Base-by-base conservation (phyloP, 2,329 filamentous ascomycete genomes). In the Whalleya microplaca region DNA sequence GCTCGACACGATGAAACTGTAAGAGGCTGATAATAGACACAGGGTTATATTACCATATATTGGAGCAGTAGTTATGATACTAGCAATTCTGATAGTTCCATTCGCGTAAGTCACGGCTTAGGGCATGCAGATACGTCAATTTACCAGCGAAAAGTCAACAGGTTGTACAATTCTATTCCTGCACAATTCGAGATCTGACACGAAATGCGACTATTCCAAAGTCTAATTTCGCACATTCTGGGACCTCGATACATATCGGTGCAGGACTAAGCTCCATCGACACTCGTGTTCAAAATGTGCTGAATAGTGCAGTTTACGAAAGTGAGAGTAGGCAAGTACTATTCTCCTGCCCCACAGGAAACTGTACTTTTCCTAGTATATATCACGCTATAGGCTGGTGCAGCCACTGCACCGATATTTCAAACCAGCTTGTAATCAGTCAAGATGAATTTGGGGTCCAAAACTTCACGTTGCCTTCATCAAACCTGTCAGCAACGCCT, bases 261-360 rank as follows among this genome's bases (percentile, higher is more conserved):
- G 41, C 52, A 20, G 46, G 21, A 2, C 5, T 51, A 18, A 51
- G 23, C 19, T 47, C 21, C 21, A 44, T 57, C n/a, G 9, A 32
- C 1, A 41, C 55, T 2, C 19, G 23, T 8, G 50, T 45, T 18
- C 55, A 57, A 19, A 42, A 32, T 29, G 12, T 46, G 16, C 46
- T 57, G 32, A 57, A 53, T 18, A 45, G 51, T 8, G 55, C 45
- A 16, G 45, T 57, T 50, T 57, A 57, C 37, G 46, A 53, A n/a
- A 47, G 21, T 19, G 37, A 47, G 10, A 32, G 23, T 4, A 50
- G 50, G 19, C 46, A 44, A 19, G 21, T 49, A 27, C 19, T 45
- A 18, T 53, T 50, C 27, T 41, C 3, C 2, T 57, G 55, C 12
- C 45, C 37, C 14, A 50, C 55, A 2, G 55, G 55, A 29, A 57